These are phyloP conservation scores for Acaromyces ingoldii DNA, from an alignment of 1,284 basidiomycete genomes.

Conservation along the genomic window DNA sequence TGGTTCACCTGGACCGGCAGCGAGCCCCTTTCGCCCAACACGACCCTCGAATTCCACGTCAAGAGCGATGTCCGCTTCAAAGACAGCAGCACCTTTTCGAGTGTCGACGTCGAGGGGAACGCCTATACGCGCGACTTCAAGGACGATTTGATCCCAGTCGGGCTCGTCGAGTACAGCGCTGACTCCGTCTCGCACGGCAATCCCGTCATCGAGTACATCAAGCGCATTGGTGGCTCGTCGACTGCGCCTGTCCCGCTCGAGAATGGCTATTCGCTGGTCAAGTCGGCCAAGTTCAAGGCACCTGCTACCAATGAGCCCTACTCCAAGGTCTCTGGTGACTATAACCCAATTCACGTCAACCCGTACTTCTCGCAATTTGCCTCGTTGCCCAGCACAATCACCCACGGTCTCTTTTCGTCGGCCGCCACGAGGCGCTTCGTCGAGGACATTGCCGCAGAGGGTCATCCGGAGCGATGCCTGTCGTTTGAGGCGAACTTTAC, in stretches of 20 bases:
- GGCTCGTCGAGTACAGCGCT: constrained; percentile 35
- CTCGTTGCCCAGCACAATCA: constrained; percentile 89
- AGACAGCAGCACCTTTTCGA: constrained; percentile 78
- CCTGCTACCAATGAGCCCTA: constrained; percentile 86
- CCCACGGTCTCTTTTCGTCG: constrained; percentile 94
- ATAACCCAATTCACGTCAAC: constrained; percentile 96
- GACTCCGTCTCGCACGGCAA: constrained; percentile 59
- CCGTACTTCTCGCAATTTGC: constrained; percentile 96
- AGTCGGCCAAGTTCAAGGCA: constrained; percentile 37
- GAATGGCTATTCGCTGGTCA: constrained; percentile 64
- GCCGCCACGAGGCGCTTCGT: constrained; percentile 89
- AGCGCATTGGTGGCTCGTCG: constrained; percentile 77
- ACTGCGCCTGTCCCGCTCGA: constrained; percentile 73
- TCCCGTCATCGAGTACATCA: constrained; percentile 85
- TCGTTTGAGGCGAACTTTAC: constrained; percentile 61
- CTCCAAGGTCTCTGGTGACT: constrained; percentile 92
- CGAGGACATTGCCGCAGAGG: constrained; percentile 89
- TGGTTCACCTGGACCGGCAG: constrained; percentile 92
- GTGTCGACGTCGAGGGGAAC: constrained; percentile 71
- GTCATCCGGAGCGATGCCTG: constrained; percentile 69
- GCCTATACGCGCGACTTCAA: constrained; percentile 42
- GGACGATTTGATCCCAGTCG: constrained; percentile 38
- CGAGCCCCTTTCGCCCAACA: constrained; percentile 68
- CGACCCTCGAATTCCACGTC: constrained; percentile 80
- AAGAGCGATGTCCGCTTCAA: constrained; percentile 82